Conservation (phyloP, 768 basidiomycete species). For the Neoboletus brunneissimus region DNA sequence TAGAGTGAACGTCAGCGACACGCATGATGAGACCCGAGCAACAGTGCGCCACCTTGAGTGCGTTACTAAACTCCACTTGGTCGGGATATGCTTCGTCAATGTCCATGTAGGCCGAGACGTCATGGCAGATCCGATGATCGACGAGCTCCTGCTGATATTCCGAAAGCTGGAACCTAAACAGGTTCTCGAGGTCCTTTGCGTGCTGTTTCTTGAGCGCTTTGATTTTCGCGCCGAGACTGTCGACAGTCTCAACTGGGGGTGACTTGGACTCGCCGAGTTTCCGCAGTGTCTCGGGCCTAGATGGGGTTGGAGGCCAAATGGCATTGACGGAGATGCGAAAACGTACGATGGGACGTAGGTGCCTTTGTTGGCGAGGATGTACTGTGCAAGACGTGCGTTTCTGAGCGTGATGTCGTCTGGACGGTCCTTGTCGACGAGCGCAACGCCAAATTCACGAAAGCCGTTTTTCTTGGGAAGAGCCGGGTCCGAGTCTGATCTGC, state of each 20-base stretch:
- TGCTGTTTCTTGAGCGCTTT: slow-evolving; percentile 30
- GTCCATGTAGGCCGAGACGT: slow-evolving; percentile 28
- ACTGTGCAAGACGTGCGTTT: slow-evolving; percentile 38
- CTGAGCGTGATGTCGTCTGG: slow-evolving; percentile 28
- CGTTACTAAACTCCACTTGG: slow-evolving; percentile 27
- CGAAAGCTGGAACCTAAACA: slow-evolving; percentile 29
- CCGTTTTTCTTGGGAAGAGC: slow-evolving; percentile 15
- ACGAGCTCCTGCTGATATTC: slow-evolving; percentile 35
- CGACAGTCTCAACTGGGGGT: slow-evolving; percentile 24
- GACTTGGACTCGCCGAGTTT: slow-evolving; percentile 18
- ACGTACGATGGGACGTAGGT: slow-evolving; percentile 41
- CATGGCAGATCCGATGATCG: slow-evolving; percentile 25
- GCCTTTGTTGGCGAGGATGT: slow-evolving; percentile 40
- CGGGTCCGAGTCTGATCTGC: slow-evolving; percentile 8
- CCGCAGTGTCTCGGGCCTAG: slow-evolving; percentile 21
- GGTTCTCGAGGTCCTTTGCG: slow-evolving; percentile 27
- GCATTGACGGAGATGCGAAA: not conserved
- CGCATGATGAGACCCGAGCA: no score
- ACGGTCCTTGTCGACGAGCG: slow-evolving; percentile 9
- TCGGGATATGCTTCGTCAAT: slow-evolving; percentile 25
- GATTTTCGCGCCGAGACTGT: slow-evolving; percentile 29
- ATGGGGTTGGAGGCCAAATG: not conserved
- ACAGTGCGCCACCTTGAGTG: slow-evolving; percentile 17
- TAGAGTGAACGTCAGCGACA: not conserved
- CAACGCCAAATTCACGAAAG: slow-evolving; percentile 18